Percentiles rank a stretch among this genome's conserved stretches.
Evolutionary conservation across 164 flowering plant genomes (phyloP).

Genomic region (Liquidambar formosana): DNA sequence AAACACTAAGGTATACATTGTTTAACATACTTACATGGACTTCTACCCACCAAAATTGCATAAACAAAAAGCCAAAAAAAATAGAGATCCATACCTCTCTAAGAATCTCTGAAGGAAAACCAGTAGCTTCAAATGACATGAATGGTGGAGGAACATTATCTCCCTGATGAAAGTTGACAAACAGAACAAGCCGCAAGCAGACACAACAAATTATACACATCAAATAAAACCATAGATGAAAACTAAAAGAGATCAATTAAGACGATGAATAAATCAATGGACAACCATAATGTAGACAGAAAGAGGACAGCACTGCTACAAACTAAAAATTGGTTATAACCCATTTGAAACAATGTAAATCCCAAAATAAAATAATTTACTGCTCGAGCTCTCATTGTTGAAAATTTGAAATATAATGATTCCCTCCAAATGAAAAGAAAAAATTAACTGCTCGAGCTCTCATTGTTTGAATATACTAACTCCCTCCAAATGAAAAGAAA

Average conservation of each 20-base stretch:
- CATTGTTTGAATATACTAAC: neutral
- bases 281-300: too few relatives aligned
- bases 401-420: neutral
- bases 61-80: conserved; percentile 4
- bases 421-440: neutral
- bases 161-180: conserved; percentile 46
- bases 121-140: conserved; percentile 74
- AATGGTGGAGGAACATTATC: conserved; percentile 75
- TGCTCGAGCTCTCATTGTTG: neutral
- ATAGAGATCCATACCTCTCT: conserved; percentile 64
- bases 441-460: neutral
- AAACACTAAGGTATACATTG: conserved; percentile 19
- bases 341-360: neutral
- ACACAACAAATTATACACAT: neutral
- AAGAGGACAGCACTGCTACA: too few relatives aligned
- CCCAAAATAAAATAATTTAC: neutral
- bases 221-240: neutral
- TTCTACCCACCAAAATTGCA: conserved; percentile 9
- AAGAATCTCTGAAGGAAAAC: conserved; percentile 83
- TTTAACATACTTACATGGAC: conserved; percentile 19
- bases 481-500: neutral
- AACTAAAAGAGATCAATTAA: too few relatives aligned
- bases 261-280: too few relatives aligned
- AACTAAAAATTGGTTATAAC: too few relatives aligned
- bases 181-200: neutral